Base-by-base conservation (phyloP, 1,284 basidiomycete species). In the Crucibulum parvulum region DNA sequence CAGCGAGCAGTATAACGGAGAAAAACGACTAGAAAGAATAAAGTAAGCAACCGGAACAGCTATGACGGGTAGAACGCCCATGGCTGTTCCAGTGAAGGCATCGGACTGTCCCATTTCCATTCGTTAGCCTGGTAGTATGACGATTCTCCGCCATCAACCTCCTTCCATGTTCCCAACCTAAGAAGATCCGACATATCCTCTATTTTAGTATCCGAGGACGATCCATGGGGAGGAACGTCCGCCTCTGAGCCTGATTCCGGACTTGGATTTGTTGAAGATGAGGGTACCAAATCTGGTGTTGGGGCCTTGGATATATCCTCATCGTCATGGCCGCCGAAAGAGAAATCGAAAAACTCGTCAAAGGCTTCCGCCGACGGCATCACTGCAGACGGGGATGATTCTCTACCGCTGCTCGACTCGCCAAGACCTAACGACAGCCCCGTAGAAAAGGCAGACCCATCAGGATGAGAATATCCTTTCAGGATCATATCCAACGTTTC, bases 141-240 rank as follows among this genome's bases (percentile, higher is more conserved):
- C 31, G 87, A 84, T 77, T 92, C 90, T 51, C 90, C 90, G 48
- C 89, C 90, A 66, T 92, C 90, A 50, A 93, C 86, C 70, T 90
- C 89, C 68, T 85, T 85, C 79, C 85, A 86, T 56, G 83, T 74
- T 50, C 87, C 87, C 37, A 89, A 75, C 50, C 86, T 81, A 60
- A 90, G 77, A 45, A 81, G 75, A 70, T 91, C 88, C 31, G 78
- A 69, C 15, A 74, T 56, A 37, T 88, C 85, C 57, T 87, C 85
- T 47, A 73, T 73, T 75, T 85, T 86, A 31, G 70, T 65, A 58
- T 61, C 50, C 43, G 65, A 61, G 7, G 60, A 58, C 59, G 75
- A 73, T 38, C 72, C 61, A 18, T 75, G 74, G 62, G 80, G 75
- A 62, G 70, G 63, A 52, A 74, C 73, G 59, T 87, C 87, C 18